Evolutionary conservation across 108 stramenopile genomes (phyloP), one percentile per base, ranked within the genome.

Genomic region (Skeletonema menzelii): DNA sequence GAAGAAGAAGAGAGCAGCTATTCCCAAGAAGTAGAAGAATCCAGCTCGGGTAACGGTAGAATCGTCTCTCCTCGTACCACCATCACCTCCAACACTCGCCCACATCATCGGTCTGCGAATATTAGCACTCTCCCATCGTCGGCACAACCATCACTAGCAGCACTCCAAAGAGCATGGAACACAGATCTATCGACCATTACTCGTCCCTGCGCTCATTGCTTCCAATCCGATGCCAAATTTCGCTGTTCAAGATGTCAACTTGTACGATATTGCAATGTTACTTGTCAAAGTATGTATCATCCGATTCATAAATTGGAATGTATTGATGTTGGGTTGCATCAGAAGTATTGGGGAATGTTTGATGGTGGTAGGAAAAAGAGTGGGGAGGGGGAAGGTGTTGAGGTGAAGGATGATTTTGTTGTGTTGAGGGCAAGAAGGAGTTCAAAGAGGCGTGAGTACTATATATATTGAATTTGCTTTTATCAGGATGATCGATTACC

Each of bases 281-380:
- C 13, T 13, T 58, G 57, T 58, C 57, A 58, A 15, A 15, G 12
- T 58, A 24, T 4, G 20, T 58, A 58, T 30, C 57, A 58, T 20
- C 20, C 57, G 0, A 58, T 58, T 30, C 57, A 58, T 15, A 58
- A 58, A 15, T 30, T 58, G 57, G 57, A 58, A 24, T 58, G 57
- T n/a, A 58, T 58, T 30, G 57, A 58, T 58, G 57, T 22, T 15
- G 57, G 27, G 11, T 3, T 24, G 31, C 57, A 58, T 30, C 27
- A 58, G 12, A 30, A 13, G 57, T 58, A 58, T 30, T 58, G 57
- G 57, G 57, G 57, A 30, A 58, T 58, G 27, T 58, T 58, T 30
- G 57, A 30, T 14, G 19, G 4, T 27, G 27, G 10, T 11, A 57
- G 14, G 3, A 58, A 13, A 15, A 58, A 30, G 27, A 15, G 57